A percentile compares a stretch with the other conserved stretches of the same genome.
Conservation (phyloP, 768 basidiomycete genomes). For the Hysterangium stoloniferum region DNA sequence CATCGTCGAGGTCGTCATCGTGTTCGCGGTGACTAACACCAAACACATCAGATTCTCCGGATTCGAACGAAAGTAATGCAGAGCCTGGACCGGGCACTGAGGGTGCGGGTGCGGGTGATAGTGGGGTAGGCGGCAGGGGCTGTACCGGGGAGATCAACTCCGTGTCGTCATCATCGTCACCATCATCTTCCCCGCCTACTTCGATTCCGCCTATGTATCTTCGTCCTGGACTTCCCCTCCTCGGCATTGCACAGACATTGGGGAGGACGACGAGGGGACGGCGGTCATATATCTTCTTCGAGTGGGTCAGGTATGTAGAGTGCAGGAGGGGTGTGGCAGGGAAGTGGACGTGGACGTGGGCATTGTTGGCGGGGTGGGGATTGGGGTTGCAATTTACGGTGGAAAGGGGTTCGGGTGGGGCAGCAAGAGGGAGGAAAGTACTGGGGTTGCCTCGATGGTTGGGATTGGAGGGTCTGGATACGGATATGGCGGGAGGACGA, state of each 20-base stretch:
- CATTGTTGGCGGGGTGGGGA: too few species aligned
- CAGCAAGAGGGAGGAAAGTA: too few species aligned
- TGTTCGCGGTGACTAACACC: neutral
- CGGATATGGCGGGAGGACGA: too few species aligned
- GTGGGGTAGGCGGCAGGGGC: neutral
- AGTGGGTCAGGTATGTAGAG: conserved; percentile 35
- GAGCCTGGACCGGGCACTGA: neutral
- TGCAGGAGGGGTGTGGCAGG: conserved; percentile 31
- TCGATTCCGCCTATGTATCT: conserved; percentile 48
- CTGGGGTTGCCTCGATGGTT: too few species aligned
- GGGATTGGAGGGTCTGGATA: too few species aligned
- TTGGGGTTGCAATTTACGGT: too few species aligned
- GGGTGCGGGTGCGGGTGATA: neutral
- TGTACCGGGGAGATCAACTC: neutral
- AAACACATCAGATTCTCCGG: conserved; percentile 1
- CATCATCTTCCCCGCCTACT: neutral
- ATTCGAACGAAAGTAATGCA: neutral
- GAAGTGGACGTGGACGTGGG: conserved; percentile 35
- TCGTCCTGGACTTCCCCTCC: conserved; percentile 67
- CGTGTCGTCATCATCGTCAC: neutral
- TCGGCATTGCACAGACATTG: conserved; percentile 70
- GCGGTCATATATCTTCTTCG: conserved; percentile 57
- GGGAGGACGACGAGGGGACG: conserved; percentile 68
- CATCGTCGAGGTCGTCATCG: neutral
- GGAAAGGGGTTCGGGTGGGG: too few species aligned